Percentiles rank a stretch among this genome's conserved stretches.
phyloP scores from a whole-genome alignment of 2,329 filamentous ascomycete species.

The Pestalotiopsis sp. region DNA sequence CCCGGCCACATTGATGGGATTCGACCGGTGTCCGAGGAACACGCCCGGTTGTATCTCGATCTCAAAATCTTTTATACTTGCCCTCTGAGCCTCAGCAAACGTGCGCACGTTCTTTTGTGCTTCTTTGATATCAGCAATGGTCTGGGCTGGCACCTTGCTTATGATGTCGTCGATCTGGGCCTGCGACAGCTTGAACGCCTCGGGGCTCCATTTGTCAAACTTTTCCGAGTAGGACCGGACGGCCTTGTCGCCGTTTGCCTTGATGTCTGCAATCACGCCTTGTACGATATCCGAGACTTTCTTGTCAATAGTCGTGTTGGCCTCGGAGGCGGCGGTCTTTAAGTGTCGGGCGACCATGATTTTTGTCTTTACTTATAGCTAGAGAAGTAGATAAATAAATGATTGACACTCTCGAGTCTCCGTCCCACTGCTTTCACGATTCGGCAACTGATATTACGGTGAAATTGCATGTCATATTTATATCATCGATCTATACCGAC shows the following conservation, averaged over 20 bases:
- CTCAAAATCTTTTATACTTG: conserved; percentile 51
- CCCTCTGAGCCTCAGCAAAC: conserved; percentile 51
- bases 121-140: conserved; percentile 38
- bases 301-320: conserved; percentile 25
- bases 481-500: no score
- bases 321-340: conserved; percentile 22
- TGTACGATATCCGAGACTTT: conserved; percentile 45
- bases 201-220: conserved; percentile 56
- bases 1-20: conserved; percentile 48
- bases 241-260: conserved; percentile 47
- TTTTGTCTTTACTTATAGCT: background rate
- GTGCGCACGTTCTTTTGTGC: conserved; percentile 51
- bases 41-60: conserved; percentile 53
- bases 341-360: conserved; percentile 25
- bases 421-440: background rate
- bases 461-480: background rate
- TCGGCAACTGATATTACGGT: background rate
- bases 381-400: background rate
- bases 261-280: conserved; percentile 49
- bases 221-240: conserved; percentile 53
- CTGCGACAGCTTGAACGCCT: conserved; percentile 49
- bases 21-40: conserved; percentile 52
- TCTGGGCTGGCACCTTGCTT: conserved; percentile 46
- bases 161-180: conserved; percentile 47
- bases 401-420: background rate